Evolutionary conservation across 2,329 filamentous ascomycete genomes (phyloP).

Genomic region (Diaporthe nobilis): DNA sequence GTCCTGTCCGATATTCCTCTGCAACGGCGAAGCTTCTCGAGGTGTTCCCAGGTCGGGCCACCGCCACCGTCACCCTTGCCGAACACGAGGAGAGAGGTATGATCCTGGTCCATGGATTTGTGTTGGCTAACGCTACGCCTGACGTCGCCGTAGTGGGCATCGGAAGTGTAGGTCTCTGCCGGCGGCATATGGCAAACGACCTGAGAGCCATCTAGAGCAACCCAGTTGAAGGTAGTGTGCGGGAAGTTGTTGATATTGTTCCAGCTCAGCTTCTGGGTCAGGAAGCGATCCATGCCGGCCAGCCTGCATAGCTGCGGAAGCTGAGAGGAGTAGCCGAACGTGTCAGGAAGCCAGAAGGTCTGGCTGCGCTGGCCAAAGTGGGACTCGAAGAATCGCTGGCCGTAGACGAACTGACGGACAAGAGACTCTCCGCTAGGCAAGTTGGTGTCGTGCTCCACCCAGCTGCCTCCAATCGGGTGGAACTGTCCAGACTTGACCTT

Average conservation of each 20-base stretch:
- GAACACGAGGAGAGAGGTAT: constrained; percentile 91
- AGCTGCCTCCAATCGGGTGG: constrained; percentile 95
- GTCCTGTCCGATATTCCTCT: constrained; percentile 91
- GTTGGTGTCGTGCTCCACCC: constrained; percentile 99
- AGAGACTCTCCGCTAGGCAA: constrained; percentile 96
- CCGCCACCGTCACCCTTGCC: constrained; percentile 97
- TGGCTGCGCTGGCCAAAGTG: constrained; percentile 89
- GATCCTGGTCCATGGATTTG: constrained; percentile 95
- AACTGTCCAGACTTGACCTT: constrained; percentile 94
- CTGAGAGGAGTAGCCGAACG: constrained; percentile 96
- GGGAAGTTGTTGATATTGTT: constrained; percentile 99
- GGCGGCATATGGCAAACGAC: constrained; percentile 99
- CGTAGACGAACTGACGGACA: constrained; percentile 94
- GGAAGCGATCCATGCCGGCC: constrained; percentile 96
- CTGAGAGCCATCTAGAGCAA: constrained; percentile 93
- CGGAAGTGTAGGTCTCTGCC: constrained; percentile 93
- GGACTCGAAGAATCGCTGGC: constrained; percentile 94
- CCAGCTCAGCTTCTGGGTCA: constrained; percentile 99
- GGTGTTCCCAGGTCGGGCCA: constrained; percentile 91
- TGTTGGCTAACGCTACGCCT: constrained; percentile 91
- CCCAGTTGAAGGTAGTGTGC: constrained; percentile 99
- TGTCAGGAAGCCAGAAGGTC: constrained; percentile 98
- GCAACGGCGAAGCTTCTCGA: constrained; percentile 94
- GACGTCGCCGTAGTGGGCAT: constrained; percentile 95
- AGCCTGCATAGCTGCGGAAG: constrained; percentile 93